Conservation (phyloP, 176 grass and related monocot species). For the Zea mays region Zm-B73-REFERENCE-NAM-5.0 NC_050098.1:207336501-207337000, state of each 20-base stretch:
- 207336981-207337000: constrained; percentile 55
- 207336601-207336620: neutral
- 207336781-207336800: neutral
- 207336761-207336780: neutral
- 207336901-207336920: neutral
- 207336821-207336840: too few relatives aligned
- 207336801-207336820: neutral
- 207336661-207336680: constrained; percentile 11
- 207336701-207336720: constrained; percentile 13
- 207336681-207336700: constrained; percentile 13
- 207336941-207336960: too few relatives aligned
- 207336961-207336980: neutral
- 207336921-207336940: neutral
- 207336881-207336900: constrained; percentile 8
- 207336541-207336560: constrained; percentile 22
- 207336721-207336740: constrained; percentile 18
- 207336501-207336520: neutral
- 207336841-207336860: neutral
- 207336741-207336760: too few relatives aligned
- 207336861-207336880: neutral
- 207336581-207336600: too few relatives aligned
- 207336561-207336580: constrained; percentile 37
- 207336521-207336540: neutral
- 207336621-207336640: neutral
- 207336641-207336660: neutral